Conservation (phyloP, 148 eudicot species). For the Simmondsia chinensis region DNA sequence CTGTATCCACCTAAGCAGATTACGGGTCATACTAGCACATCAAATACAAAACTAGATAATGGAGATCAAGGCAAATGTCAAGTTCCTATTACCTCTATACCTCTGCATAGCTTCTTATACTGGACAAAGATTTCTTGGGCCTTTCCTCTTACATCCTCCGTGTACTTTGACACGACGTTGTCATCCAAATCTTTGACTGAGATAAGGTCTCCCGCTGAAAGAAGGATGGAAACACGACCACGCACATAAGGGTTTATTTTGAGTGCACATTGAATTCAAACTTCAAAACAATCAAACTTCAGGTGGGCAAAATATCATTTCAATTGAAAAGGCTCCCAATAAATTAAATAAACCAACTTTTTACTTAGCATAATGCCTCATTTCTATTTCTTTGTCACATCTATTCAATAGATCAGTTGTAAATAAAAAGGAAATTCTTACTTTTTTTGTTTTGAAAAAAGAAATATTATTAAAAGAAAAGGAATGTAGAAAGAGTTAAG, state of each 20-base stretch:
- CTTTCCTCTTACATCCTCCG: conserved; percentile 35
- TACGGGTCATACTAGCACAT: background rate
- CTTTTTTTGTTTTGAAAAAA: no score
- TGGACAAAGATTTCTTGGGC: conserved; percentile 36
- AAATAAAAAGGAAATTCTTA: no score
- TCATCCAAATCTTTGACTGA: conserved; percentile 50
- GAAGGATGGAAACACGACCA: background rate
- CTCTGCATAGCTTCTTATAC: conserved; percentile 40
- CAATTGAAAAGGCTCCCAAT: no score
- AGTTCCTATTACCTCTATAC: conserved; percentile 20
- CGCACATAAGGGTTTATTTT: background rate
- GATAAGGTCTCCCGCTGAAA: conserved; percentile 52
- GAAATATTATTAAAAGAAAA: no score
- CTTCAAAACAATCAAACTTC: background rate
- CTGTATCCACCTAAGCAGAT: conserved; percentile 35
- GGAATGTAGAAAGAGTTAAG: no score
- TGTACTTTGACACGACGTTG: conserved; percentile 36
- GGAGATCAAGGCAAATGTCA: no score
- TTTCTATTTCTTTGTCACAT: no score
- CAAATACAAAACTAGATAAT: background rate
- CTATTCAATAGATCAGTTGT: no score
- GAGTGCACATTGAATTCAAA: background rate
- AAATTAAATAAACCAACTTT: no score
- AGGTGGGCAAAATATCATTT: no score
- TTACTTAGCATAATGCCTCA: no score